Evolutionary conservation across 306 rosid genomes (phyloP), one percentile per base, ranked within the genome.

Genomic region (Pyrus betulifolia): DNA sequence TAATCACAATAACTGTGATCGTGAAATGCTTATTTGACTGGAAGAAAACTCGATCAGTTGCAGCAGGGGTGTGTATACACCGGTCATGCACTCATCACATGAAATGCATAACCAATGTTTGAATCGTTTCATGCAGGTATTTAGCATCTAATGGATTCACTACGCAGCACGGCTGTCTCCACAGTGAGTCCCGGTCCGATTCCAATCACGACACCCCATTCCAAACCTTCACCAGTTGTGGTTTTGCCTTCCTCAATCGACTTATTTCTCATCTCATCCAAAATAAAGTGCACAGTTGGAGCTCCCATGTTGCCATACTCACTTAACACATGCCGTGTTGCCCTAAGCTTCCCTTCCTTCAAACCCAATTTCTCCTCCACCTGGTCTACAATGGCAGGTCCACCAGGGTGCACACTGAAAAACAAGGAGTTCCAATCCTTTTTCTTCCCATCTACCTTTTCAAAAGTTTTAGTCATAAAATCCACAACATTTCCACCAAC

Each of bases 261-360:
- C 74, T 60, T 68, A 30, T 14, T 84, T 23, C 90, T 84, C 76
- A 87, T 80, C 77, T 78, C 85, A 52, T 80, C 86, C 35, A 84
- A 4, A 7, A 84, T 65, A 33, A 84, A 80, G 0, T 68, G 0
- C 4, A 84, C 82, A 58, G 59, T 70, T 0, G 85, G 85, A 80
- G 88, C 74, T 0, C 76, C 81, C 85, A 84, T 86, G 77, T 83
- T 81, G 27, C 85, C 89, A 4, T 77, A 76, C 80, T 83, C 87
- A 4, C 76, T 81, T 22, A 78, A 31, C 5, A 80, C 72, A 6
- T 84, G 69, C n/a, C 76, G 80, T 0, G 76, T 75, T 12, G 79
- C 87, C 21, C 80, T 82, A n/a, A 87, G 60, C 46, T 82, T 87
- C 4, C 72, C 81, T 14, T 69, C 54, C 5, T 72, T 74, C 81